Evolutionary conservation across 768 basidiomycete genomes (phyloP), one percentile per base, ranked within the genome.

Genomic region (Leucogyrophana mollusca): DNA sequence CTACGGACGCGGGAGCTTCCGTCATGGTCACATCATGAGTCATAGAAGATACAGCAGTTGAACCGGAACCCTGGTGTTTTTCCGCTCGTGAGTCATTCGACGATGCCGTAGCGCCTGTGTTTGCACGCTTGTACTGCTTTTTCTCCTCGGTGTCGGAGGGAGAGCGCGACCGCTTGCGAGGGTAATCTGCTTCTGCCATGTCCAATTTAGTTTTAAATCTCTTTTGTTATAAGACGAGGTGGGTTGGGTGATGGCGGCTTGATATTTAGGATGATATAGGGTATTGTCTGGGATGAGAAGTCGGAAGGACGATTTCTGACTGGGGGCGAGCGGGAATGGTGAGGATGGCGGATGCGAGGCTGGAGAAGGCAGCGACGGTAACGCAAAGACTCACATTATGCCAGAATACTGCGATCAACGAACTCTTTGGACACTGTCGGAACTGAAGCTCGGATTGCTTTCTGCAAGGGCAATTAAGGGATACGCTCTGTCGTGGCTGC

Each of bases 171-270:
- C 89, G 80, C 27, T 91, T 91, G 71, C 88, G 85, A 66, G 76
- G 87, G 56, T 78, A 76, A 74, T 90, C 87, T 75, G 80, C 78
- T 77, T 89, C 87, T 88, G 85, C 83, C 87, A 88, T 89, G 68
- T 76, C 80, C 77, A 76, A 78, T 77, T 79, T 62, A 82, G 75
- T 53, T 51, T 67, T 70, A 64, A 58, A 67, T 68, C 62, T 60
- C 47, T 65, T 46, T 56, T 53, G 56, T 59, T 52, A 61, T 53
- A 46, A 56, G 43, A 14, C 14, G 51, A 34, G 63, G 73, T 58
- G 65, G 59, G 61, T 66, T 65, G 59, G 68, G 68, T 70, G 69
- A 62, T 70, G 60, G 67, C 27, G 27, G 64, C 67, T 69, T 71
- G 71, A 70, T 65, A 67, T 70, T 71, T 70, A 56, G 54, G 66